phyloP scores from a whole-genome alignment of 257 asterid genomes.

The Salvia rosmarinus region DNA sequence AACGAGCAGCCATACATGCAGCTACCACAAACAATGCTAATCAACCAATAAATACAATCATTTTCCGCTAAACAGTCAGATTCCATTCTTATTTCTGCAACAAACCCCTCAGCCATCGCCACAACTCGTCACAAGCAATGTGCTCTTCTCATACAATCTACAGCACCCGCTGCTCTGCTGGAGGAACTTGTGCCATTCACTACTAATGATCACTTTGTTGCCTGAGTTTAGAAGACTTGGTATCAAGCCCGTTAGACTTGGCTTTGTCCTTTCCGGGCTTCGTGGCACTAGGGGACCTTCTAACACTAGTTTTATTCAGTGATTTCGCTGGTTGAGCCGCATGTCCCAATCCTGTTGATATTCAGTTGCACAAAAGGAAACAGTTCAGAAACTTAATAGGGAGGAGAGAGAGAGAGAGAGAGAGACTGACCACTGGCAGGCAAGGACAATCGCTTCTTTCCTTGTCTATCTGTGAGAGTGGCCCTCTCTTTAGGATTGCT shows the following conservation, averaged over 20 bases:
- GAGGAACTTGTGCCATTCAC: slow-evolving; percentile 32
- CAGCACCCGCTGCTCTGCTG: slow-evolving; percentile 37
- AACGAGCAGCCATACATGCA: slow-evolving; percentile 33
- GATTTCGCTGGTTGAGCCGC: slow-evolving; percentile 53
- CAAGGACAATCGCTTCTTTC: slow-evolving; percentile 80
- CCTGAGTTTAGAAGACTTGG: slow-evolving; percentile 43
- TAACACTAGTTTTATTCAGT: slow-evolving; percentile 46
- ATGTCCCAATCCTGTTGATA: slow-evolving; percentile 54
- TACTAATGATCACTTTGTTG: slow-evolving; percentile 40
- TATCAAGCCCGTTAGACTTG: slow-evolving; percentile 44
- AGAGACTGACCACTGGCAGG: slow-evolving; percentile 68
- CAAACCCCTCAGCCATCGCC: slow-evolving; percentile 39
- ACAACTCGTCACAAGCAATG: slow-evolving; percentile 21
- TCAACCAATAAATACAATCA: slow-evolving; percentile 44
- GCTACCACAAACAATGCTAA: slow-evolving; percentile 31
- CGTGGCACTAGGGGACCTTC: slow-evolving; percentile 50
- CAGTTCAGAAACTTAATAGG: neutral
- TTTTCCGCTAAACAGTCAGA: slow-evolving; percentile 33
- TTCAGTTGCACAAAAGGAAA: slow-evolving; percentile 29
- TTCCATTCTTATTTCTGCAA: slow-evolving; percentile 44
- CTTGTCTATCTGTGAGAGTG: slow-evolving; percentile 58
- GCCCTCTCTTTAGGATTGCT: slow-evolving; percentile 92
- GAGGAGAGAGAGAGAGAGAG: slow-evolving; percentile 39
- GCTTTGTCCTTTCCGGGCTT: slow-evolving; percentile 54
- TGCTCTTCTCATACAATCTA: slow-evolving; percentile 51